Conservation (phyloP, 768 basidiomycete species). For the Suillus fuscotomentosus region DNA sequence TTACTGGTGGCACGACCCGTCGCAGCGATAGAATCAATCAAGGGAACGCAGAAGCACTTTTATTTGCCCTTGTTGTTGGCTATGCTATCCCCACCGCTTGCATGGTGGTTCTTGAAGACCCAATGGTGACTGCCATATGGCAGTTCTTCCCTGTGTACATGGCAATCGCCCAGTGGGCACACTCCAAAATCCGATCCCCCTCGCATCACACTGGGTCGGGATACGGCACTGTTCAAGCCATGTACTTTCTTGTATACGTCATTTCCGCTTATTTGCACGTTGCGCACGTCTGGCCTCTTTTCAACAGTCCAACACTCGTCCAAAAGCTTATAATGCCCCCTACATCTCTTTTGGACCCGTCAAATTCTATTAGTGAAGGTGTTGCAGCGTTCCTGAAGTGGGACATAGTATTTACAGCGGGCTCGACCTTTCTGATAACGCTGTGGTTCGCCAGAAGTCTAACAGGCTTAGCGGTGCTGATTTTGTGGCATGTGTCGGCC, state of each 20-base stretch:
- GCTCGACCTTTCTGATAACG: conserved; percentile 39
- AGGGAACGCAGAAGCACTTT: conserved; percentile 44
- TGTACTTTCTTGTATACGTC: conserved; percentile 15
- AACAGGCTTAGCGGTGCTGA: conserved; percentile 30
- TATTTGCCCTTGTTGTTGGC: conserved; percentile 45
- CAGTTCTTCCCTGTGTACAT: conserved; percentile 46
- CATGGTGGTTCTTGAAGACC: conserved; percentile 43
- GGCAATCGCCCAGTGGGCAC: conserved; percentile 35
- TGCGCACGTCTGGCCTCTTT: conserved; percentile 7
- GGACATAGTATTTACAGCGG: conserved; percentile 40
- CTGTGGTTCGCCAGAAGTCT: conserved; percentile 42
- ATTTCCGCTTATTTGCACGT: conserved; percentile 25
- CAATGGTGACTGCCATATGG: conserved; percentile 48
- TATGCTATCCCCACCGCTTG: conserved; percentile 40
- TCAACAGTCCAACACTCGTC: not conserved
- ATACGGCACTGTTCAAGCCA: conserved; percentile 7
- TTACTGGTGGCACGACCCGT: conserved; percentile 31
- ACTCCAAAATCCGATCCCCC: conserved; percentile 34
- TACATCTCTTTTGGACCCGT: not conserved
- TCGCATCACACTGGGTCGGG: not conserved
- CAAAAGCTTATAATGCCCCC: conserved; percentile 8
- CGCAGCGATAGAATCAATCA: conserved; percentile 27
- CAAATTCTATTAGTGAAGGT: not conserved
- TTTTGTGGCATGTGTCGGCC: conserved; percentile 40
- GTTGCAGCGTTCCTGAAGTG: conserved; percentile 44